Base-by-base conservation (phyloP, 2,329 filamentous ascomycete genomes). In the Colletotrichum navitas region DNA sequence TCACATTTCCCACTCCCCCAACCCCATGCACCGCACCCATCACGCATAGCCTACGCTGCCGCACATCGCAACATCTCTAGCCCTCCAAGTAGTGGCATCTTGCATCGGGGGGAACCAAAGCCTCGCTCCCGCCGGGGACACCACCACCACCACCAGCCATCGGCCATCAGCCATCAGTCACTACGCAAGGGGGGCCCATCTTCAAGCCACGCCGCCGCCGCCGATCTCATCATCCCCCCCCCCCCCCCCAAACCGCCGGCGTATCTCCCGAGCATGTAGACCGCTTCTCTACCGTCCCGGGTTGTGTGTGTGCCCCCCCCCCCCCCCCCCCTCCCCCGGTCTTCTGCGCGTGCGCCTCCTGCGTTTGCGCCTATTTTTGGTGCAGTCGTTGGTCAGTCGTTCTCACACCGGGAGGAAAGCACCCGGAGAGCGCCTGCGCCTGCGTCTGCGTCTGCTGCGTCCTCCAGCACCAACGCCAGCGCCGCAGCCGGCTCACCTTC, bases 201-300 rank as follows among this genome's bases (percentile, higher is more conserved):
- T 49, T 49, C n/a, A 51, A 66, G 63, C 49, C 41, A 67, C 47
- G 34, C 41, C 14, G 45, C 45, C 26, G 41, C 55, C 32, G 4
- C 51, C 21, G 55, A 69, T 69, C 55, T 47, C 66, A 54, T 66
- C 61, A 69, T 60, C 29, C 18, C 43, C 43, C 60, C 36, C 34
- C n/a, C n/a, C n/a, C n/a, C n/a, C n/a, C n/a, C n/a, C n/a, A n/a
- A n/a, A 58, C 63, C 34, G n/a, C 47, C 59, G 32, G 51, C 54
- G 32, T 51, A 18, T 63, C 21, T n/a, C n/a, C 47, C 55, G 61
- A 47, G 45, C 16, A 21, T 47, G 55, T 63, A 70, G 67, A 70
- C 67, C 67, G 67, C 67, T 66, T 70, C 67, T 70, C 66, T 66
- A 60, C 39, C 39, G 54, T 62, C 67, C 60, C 34, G 41, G 1